Conservation (phyloP, 345 rosid genomes). For the Citrus reticulata region DNA sequence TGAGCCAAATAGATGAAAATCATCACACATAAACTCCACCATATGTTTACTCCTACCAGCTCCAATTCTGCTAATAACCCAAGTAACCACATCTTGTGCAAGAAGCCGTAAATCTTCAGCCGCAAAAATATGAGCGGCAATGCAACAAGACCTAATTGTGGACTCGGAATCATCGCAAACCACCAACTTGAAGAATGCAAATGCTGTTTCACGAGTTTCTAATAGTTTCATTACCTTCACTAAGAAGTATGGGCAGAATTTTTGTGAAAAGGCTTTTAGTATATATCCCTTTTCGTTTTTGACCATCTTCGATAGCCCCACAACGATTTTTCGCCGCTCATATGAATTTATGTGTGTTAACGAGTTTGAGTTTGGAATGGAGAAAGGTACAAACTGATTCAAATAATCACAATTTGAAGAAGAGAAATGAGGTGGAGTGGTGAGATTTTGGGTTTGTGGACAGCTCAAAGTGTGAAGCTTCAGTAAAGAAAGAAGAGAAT, state of each 20-base stretch:
- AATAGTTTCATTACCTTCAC: slow-evolving; percentile 45
- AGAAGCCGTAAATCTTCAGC: slow-evolving; percentile 34
- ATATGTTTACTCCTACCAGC: slow-evolving; percentile 35
- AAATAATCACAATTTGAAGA: slow-evolving; percentile 21
- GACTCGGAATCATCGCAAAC: slow-evolving; percentile 42
- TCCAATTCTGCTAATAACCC: slow-evolving; percentile 55
- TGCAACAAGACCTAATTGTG: slow-evolving; percentile 37
- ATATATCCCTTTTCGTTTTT: slow-evolving; percentile 31
- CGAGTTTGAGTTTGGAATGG: slow-evolving; percentile 9
- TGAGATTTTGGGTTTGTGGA: slow-evolving; percentile 4
- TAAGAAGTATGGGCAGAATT: slow-evolving; percentile 42
- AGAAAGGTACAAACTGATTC: slow-evolving; percentile 43
- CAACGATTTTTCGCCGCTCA: slow-evolving; percentile 50
- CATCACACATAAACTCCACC: slow-evolving; percentile 60
- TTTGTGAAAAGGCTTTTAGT: slow-evolving; percentile 29
- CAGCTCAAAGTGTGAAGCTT: background rate
- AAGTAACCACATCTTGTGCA: slow-evolving; percentile 64
- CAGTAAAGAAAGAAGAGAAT: background rate
- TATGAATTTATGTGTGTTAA: slow-evolving; percentile 35
- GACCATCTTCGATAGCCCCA: slow-evolving; percentile 45
- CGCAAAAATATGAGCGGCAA: slow-evolving; percentile 51
- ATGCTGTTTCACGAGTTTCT: slow-evolving; percentile 42
- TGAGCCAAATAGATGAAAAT: slow-evolving; percentile 45
- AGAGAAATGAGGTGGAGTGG: slow-evolving; percentile 1
- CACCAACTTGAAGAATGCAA: slow-evolving; percentile 56